Base-by-base conservation (phyloP, 2,329 filamentous ascomycete genomes). In the Ambrosiella beaveri region DNA sequence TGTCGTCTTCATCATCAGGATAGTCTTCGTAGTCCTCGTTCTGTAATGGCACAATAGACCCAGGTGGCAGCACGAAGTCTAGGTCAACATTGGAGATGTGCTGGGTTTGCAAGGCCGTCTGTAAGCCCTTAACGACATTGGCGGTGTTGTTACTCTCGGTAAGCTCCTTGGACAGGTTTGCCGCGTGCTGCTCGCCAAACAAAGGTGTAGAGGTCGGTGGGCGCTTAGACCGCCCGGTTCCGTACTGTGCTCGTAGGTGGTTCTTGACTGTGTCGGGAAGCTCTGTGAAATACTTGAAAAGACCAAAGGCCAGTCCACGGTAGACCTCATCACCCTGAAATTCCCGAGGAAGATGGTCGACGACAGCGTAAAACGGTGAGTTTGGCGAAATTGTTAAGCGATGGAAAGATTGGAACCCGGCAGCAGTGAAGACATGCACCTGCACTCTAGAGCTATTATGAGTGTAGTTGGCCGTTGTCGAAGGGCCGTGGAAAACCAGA, bases 271-370 rank as follows among this genome's bases (percentile, higher is more conserved):
- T 74, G 57, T 85, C 79, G 19, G 90, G 82, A 56, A 98, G 76
- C 71, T 97, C 91, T 61, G 80, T 79, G 68, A 96, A 97, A 75
- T 96, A 98, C 69, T 95, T 96, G 74, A 85, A 85, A 64, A 98
- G 76, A 59, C 88, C 89, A 70, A 97, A 95, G 53, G 91, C 93
- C 58, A 98, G 77, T 15, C 85, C 93, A 51, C 93, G 84, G 71
- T 86, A 94, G 63, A 95, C 77, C 70, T 97, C 91, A 68, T 97
- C 91, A 65, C 91, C 91, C 73, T 97, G 93, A 70, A 90, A 89
- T 68, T 96, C 91, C 67, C 89, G 85, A 47, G 93, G 89, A 49
- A 98, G 78, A 68, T 90, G 82, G 68, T 87, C 84, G 69, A 98
- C 93, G 57, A 90, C 91, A 63, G 82, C 80, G 70, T 97, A 97